phyloP scores from a whole-genome alignment of 164 flowering plant species.

The Aristolochia contorta region DNA sequence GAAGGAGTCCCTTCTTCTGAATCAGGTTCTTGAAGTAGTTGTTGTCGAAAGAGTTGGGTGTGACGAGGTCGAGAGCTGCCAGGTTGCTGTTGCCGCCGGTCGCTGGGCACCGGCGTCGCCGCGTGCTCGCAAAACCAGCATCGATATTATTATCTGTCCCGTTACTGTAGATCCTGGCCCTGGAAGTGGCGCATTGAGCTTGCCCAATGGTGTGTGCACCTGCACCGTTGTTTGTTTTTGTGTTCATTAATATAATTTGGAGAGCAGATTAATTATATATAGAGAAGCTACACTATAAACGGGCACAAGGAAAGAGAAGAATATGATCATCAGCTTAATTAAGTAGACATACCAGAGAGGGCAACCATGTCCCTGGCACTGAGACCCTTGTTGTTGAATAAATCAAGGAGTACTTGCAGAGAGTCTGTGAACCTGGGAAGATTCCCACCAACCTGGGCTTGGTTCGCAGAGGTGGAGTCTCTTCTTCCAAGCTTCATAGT shows the following conservation, averaged over 20 bases:
- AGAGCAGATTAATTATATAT: too few relatives aligned
- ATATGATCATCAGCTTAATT: too few relatives aligned
- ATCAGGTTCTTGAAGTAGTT: slow-evolving; percentile 39
- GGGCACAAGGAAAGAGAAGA: background rate
- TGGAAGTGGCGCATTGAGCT: slow-evolving; percentile 20
- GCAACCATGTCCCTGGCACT: slow-evolving; percentile 5
- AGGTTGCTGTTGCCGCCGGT: slow-evolving; percentile 16
- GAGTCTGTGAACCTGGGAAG: slow-evolving; percentile 4
- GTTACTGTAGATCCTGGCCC: slow-evolving; percentile 30
- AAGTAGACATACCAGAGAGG: too few relatives aligned
- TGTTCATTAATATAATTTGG: background rate
- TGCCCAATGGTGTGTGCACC: slow-evolving; percentile 44
- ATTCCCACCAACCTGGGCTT: background rate
- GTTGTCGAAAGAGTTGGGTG: slow-evolving; percentile 34
- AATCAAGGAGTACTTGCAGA: slow-evolving; percentile 2
- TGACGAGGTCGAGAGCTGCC: slow-evolving; percentile 42
- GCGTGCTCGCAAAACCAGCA: slow-evolving; percentile 25
- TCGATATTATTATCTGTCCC: slow-evolving; percentile 32
- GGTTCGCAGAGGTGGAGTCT: slow-evolving; percentile 9
- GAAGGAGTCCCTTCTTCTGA: slow-evolving; percentile 9
- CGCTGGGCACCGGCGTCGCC: slow-evolving; percentile 24
- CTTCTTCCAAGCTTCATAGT: slow-evolving; percentile 20
- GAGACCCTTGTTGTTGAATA: slow-evolving; percentile 4
- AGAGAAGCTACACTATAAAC: too few relatives aligned
- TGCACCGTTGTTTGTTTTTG: background rate